These are phyloP conservation scores for Candida frijolesensis DNA, from an alignment of 1,139 yeast genomes.

Conservation along the genomic window DNA sequence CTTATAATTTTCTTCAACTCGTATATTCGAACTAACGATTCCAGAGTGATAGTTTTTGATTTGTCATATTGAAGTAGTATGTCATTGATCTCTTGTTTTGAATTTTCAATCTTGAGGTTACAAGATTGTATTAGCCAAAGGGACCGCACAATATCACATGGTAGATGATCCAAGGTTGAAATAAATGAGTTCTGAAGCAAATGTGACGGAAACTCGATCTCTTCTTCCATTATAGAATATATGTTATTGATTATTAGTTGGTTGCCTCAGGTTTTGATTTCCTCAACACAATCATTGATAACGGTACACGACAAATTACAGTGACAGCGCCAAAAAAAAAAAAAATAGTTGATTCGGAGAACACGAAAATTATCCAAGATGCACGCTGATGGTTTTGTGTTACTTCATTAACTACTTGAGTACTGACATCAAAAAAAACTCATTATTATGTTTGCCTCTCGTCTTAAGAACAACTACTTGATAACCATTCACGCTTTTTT, in stretches of 20 bases:
- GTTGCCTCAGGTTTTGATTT: not conserved
- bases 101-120: constrained; percentile 32
- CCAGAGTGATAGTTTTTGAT: constrained; percentile 1
- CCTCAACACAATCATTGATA: no score
- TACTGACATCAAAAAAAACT: no score
- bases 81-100: constrained; percentile 21
- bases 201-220: constrained; percentile 9
- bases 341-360: no score
- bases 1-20: constrained; percentile 13
- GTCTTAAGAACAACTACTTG: no score
- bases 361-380: no score
- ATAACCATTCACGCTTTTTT: no score
- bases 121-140: constrained; percentile 48
- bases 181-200: constrained; percentile 38
- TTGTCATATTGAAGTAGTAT: constrained; percentile 15
- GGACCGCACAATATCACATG: constrained; percentile 48
- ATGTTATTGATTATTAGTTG: not conserved
- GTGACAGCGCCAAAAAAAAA: no score
- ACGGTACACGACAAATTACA: no score
- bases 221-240: constrained; percentile 4
- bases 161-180: constrained; percentile 49
- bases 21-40: constrained; percentile 7
- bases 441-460: no score
- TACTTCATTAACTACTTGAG: no score
- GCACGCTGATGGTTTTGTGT: no score